Conservation (phyloP, 148 eudicot species). For the Amaranthus hypochondriacus region DNA sequence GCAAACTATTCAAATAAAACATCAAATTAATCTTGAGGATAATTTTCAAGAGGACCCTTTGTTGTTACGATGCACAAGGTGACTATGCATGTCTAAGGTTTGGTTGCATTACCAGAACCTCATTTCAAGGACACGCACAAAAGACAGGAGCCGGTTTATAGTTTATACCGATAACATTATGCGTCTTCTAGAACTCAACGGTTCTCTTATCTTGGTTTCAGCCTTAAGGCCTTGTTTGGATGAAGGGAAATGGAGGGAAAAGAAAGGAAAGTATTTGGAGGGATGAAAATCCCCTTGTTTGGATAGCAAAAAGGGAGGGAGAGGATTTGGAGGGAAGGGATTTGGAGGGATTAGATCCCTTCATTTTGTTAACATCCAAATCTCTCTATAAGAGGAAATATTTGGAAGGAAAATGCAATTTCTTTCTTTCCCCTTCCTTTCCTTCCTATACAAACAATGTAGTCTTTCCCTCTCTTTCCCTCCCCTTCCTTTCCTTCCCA, state of each 20-base stretch:
- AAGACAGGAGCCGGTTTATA: not conserved
- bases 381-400: too few relatives aligned
- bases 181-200: not conserved
- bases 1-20: too few relatives aligned
- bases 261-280: not conserved
- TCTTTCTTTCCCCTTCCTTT: too few relatives aligned
- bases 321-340: too few relatives aligned
- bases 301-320: too few relatives aligned
- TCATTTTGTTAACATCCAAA: too few relatives aligned
- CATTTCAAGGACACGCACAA: not conserved
- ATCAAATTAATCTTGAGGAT: not conserved
- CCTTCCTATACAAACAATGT: too few relatives aligned
- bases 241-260: not conserved
- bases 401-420: too few relatives aligned
- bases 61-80: not conserved
- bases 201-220: not conserved
- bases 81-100: not conserved
- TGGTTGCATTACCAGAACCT: not conserved
- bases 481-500: too few relatives aligned
- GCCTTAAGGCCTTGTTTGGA: not conserved
- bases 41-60: not conserved
- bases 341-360: too few relatives aligned
- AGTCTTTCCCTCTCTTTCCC: too few relatives aligned
- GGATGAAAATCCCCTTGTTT: too few relatives aligned
- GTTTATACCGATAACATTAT: not conserved